A percentile compares a stretch with the other conserved stretches of the same genome.
Conservation (phyloP, 2,329 filamentous ascomycete species). For the Trichoderma harzianum region DNA sequence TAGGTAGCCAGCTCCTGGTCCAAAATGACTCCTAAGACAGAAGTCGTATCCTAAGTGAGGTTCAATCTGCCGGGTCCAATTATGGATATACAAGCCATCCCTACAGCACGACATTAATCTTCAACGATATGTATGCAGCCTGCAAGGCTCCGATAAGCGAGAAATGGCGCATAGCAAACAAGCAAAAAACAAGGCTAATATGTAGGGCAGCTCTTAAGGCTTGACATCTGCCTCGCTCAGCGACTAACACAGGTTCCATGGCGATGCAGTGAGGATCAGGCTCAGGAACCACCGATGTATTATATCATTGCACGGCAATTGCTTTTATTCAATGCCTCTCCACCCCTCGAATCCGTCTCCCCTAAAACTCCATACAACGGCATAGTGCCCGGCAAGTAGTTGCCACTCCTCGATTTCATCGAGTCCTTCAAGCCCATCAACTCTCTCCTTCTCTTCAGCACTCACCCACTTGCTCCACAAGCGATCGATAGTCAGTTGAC, state of each 20-base stretch:
- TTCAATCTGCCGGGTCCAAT: not conserved
- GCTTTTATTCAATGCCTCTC: slow-evolving; percentile 17
- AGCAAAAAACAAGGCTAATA: not conserved
- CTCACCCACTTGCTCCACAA: slow-evolving; percentile 76
- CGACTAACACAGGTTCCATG: not conserved
- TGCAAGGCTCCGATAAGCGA: not conserved
- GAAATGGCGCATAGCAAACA: not conserved
- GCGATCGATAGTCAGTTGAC: slow-evolving; percentile 45
- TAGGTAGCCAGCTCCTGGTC: not conserved
- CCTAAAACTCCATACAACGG: slow-evolving; percentile 83
- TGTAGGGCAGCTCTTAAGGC: not conserved
- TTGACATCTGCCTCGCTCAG: not conserved
- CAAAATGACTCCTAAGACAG: not conserved
- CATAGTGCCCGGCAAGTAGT: slow-evolving; percentile 82
- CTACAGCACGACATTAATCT: not conserved
- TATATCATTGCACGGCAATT: not conserved
- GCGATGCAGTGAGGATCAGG: not conserved
- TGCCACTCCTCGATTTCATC: slow-evolving; percentile 96
- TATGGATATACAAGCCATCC: not conserved
- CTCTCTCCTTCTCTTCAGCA: slow-evolving; percentile 69
- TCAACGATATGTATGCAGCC: not conserved
- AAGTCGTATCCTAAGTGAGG: not conserved
- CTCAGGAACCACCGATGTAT: not conserved
- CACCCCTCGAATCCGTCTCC: slow-evolving; percentile 23
- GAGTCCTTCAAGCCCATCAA: slow-evolving; percentile 77